Conservation (phyloP, 2,329 filamentous ascomycete species). For the Torrubiella hemipterigena region DNA sequence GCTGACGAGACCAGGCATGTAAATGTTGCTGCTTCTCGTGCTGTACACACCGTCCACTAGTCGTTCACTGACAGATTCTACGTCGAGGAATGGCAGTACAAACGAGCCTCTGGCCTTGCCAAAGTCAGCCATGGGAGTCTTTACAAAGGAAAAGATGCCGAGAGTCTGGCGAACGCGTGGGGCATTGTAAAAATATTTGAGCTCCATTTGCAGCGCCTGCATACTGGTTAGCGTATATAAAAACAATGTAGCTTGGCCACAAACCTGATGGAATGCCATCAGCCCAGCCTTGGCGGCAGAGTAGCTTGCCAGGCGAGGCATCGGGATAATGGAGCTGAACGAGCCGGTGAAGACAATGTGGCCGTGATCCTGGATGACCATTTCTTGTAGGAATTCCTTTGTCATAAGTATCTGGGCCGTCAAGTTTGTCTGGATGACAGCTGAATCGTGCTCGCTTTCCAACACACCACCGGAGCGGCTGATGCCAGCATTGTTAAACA, state of each 20-base stretch:
- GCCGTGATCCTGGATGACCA: constrained; percentile 47
- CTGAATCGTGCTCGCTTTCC: constrained; percentile 16
- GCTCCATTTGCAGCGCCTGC: constrained; percentile 18
- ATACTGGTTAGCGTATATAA: no score
- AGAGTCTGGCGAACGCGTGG: constrained; percentile 15
- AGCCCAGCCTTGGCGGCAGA: constrained; percentile 36
- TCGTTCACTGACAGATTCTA: constrained; percentile 18
- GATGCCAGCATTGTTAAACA: constrained; percentile 23
- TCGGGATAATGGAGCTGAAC: constrained; percentile 39
- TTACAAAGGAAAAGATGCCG: constrained; percentile 18
- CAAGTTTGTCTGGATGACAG: constrained; percentile 32
- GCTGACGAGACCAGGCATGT: constrained; percentile 16
- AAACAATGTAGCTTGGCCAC: constrained; percentile 6
- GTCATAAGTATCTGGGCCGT: constrained; percentile 45
- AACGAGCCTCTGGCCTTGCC: constrained; percentile 14
- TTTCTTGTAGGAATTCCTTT: constrained; percentile 47
- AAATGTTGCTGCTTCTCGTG: constrained; percentile 16
- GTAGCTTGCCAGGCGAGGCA: constrained; percentile 48
- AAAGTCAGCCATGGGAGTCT: constrained; percentile 16
- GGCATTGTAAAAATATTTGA: constrained; percentile 16
- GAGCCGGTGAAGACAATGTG: constrained; percentile 52
- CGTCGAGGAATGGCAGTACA: constrained; percentile 17
- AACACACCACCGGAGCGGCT: constrained; percentile 14
- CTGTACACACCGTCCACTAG: constrained; percentile 17
- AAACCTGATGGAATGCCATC: constrained; percentile 17